Base-by-base conservation (phyloP, 331 rosid genomes). In the Stylosanthes scabra region DNA sequence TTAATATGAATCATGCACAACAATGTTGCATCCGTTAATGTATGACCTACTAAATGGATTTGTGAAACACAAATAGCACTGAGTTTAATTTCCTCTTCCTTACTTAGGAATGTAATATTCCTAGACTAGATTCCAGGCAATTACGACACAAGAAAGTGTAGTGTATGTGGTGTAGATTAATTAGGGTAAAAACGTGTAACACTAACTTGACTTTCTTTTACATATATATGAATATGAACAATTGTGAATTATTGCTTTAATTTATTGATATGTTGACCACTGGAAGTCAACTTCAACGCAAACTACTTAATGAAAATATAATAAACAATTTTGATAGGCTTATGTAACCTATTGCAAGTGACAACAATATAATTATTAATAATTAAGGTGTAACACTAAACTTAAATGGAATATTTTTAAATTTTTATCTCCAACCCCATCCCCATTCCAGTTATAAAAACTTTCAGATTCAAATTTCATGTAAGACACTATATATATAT, bases 131-230 rank as follows among this genome's bases (percentile, higher is more conserved):
- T 52, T 52, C 29, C 0, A 9, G 16, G 9, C 13, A 55, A 16
- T 31, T 54, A 54, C n/a, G n/a, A n/a, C 25, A 16, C 28, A 15
- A 31, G n/a, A 31, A 31, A 56, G 9, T 56, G 12, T 9, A 25
- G 37, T 31, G 37, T 0, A 4, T 31, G 6, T 31, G 37, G 37
- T 31, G 37, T 3, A 56, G 61, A 56, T 25, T 11, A 56, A 56
- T 25, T 11, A 56, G 27, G 27, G 61, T 25, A 2, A 56, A 56
- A 56, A 56, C 61, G 61, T 56, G 61, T 56, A 56, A 56, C 61
- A 56, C 61, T 56, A 56, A 9, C 7, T 56, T 56, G 61, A 56
- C 37, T 56, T 56, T 56, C 20, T 5, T 54, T 54, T 7, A 1
- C 29, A 16, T 1, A n/a, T n/a, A n/a, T n/a, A n/a, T n/a, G n/a